phyloP scores from a whole-genome alignment of 148 eudicot genomes.

The Amaranthus cruentus region DNA sequence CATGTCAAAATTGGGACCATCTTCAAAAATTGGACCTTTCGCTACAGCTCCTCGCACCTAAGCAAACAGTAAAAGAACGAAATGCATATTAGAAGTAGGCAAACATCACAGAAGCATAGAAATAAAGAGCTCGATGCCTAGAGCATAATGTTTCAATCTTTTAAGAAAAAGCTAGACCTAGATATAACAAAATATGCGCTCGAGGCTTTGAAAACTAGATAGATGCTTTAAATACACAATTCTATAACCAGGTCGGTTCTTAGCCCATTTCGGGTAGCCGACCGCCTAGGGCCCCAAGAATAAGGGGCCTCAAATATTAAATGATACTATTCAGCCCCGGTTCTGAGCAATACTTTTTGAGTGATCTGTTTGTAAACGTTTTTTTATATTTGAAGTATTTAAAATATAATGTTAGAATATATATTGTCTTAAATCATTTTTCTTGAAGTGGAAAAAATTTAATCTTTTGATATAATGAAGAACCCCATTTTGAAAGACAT shows the following conservation, averaged over 20 bases:
- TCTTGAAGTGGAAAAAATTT: background rate
- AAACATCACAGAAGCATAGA: constrained; percentile 2
- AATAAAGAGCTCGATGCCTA: background rate
- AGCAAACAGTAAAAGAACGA: constrained; percentile 10
- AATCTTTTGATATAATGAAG: no score
- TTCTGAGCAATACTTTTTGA: background rate
- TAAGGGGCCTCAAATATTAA: no score
- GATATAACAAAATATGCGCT: background rate
- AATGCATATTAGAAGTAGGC: background rate
- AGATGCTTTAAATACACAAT: no score
- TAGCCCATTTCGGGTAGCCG: no score
- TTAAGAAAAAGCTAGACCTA: background rate
- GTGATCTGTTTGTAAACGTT: background rate
- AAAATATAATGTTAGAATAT: background rate
- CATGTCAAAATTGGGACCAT: constrained; percentile 90
- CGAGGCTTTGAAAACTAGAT: background rate
- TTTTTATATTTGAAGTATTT: background rate
- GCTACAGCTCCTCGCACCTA: constrained; percentile 62
- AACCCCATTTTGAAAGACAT: no score
- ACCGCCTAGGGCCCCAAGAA: no score
- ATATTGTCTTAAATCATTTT: background rate
- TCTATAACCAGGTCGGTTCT: no score
- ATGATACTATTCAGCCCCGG: no score
- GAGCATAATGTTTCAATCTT: background rate
- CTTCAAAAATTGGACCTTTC: constrained; percentile 98